Percentiles rank a stretch among this genome's conserved stretches.
Conservation (phyloP, 352 stramenopile genomes). For the Phytophthora sp. region DNA sequence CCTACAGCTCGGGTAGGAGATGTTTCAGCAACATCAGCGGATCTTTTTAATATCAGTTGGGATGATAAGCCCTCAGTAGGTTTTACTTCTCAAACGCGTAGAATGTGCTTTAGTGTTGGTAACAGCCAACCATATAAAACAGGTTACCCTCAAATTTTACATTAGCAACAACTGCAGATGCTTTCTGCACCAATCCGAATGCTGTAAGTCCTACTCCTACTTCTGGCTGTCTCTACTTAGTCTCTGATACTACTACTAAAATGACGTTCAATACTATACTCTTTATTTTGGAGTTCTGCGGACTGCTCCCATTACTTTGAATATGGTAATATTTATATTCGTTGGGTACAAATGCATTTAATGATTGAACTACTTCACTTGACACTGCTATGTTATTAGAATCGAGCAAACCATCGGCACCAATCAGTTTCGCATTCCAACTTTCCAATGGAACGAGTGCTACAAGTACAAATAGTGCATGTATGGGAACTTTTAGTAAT, state of each 20-base stretch:
- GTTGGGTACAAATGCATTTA: background rate
- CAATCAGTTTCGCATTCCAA: background rate
- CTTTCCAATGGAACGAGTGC: background rate
- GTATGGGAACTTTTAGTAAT: background rate
- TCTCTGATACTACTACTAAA: slow-evolving; percentile 14
- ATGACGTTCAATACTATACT: slow-evolving; percentile 31
- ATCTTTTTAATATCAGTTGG: slow-evolving; percentile 25
- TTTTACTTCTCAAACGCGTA: slow-evolving; percentile 31
- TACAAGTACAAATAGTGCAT: background rate
- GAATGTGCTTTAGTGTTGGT: slow-evolving; percentile 32
- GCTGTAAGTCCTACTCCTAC: no score
- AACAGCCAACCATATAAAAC: slow-evolving; percentile 23
- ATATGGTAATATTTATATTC: background rate
- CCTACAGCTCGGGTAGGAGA: slow-evolving; percentile 3
- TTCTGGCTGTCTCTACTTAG: slow-evolving; percentile 27
- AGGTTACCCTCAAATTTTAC: slow-evolving; percentile 21
- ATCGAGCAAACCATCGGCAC: no score
- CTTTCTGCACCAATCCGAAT: no score
- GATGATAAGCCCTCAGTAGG: slow-evolving; percentile 23
- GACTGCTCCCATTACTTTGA: background rate
- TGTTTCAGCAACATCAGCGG: slow-evolving; percentile 17
- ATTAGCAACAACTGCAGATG: slow-evolving; percentile 3
- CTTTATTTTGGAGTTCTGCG: no score
- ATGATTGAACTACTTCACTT: background rate
- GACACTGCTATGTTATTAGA: no score